Base-by-base conservation (phyloP, 495 filamentous ascomycete genomes). In the Aspergillus sparsus region DNA sequence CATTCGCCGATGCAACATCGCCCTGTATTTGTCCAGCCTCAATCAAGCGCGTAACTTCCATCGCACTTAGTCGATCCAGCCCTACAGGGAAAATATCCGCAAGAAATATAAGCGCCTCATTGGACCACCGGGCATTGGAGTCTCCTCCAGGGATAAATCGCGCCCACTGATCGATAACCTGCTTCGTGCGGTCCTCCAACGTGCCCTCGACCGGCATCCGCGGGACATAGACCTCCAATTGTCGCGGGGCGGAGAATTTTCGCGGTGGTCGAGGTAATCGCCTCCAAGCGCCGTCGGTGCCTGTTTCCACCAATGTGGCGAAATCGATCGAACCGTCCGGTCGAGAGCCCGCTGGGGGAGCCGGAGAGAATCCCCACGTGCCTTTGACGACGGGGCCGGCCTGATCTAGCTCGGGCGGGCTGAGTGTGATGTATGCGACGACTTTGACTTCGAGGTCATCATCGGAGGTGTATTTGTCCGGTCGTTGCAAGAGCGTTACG, bases 101-200 rank as follows among this genome's bases (percentile, higher is more conserved):
- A 0, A 84, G 70, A 57, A 75, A 87, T 6, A 79, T 80, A 7
- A 87, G 64, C 15, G 71, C 56, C 10, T 62, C 65, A 52, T 77
- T 71, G 10, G 70, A 81, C 69, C 76, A 81, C n/a, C 53, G 65
- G 4, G 47, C 49, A 27, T 27, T 27, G 0, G 39, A 21, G 12
- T 12, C 8, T 12, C 52, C 57, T 2, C 53, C 59, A 27, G 10
- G 62, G 10, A 21, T 12, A 39, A 83, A 71, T 9, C 77, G 64
- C 3, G 88, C 64, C 87, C 87, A 90, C 62, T 87, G 70, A 62
- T 88, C 85, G 2, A 80, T 63, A 13, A 54, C 35, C 74, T 68
- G 69, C 31, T 63, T 73, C 31, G 58, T 56, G 5, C 52, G 57
- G 36, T 81, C 76, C 1, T 75, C 76, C 1, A 57, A 41, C 0